A percentile compares a stretch with the other conserved stretches of the same genome.
Conservation (phyloP, 345 rosid species). For the Gossypium longicalyx region DNA sequence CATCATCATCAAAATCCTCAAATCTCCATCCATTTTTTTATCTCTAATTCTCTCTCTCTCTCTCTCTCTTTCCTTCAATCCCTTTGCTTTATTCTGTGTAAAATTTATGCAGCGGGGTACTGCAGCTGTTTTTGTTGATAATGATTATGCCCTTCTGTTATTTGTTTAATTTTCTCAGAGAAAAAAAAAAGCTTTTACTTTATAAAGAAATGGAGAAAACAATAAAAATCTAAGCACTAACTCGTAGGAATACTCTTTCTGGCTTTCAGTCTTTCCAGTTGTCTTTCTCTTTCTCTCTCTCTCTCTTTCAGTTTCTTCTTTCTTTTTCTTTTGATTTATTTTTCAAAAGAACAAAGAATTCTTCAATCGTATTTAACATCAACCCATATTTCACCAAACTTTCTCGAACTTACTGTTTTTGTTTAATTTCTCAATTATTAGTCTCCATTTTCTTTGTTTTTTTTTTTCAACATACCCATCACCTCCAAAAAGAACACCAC, state of each 20-base stretch:
- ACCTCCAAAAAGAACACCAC: background rate
- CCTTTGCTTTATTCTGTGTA: slow-evolving; percentile 27
- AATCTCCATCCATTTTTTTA: slow-evolving; percentile 26
- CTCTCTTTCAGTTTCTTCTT: background rate
- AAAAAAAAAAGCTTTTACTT: background rate
- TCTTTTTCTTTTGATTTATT: background rate
- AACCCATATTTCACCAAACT: slow-evolving; percentile 21
- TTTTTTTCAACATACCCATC: background rate
- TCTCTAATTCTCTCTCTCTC: background rate
- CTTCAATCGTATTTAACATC: slow-evolving; percentile 14
- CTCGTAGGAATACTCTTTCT: slow-evolving; percentile 38
- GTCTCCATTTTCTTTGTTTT: background rate
- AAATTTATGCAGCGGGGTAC: background rate
- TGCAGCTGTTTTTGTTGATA: slow-evolving; percentile 18
- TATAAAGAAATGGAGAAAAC: background rate
- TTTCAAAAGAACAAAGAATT: background rate
- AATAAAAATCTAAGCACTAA: slow-evolving; percentile 31
- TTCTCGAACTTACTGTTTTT: slow-evolving; percentile 10
- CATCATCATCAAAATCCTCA: slow-evolving; percentile 57
- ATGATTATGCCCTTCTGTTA: slow-evolving; percentile 31
- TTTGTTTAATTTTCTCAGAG: slow-evolving; percentile 5
- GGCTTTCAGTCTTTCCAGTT: slow-evolving; percentile 30
- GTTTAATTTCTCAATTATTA: slow-evolving; percentile 1
- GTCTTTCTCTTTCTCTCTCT: slow-evolving; percentile 10
- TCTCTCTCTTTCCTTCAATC: slow-evolving; percentile 2